A percentile compares a stretch with the other conserved stretches of the same genome.
phyloP scores from a whole-genome alignment of 75 land plant species.

The Pinus albicaulis region DNA sequence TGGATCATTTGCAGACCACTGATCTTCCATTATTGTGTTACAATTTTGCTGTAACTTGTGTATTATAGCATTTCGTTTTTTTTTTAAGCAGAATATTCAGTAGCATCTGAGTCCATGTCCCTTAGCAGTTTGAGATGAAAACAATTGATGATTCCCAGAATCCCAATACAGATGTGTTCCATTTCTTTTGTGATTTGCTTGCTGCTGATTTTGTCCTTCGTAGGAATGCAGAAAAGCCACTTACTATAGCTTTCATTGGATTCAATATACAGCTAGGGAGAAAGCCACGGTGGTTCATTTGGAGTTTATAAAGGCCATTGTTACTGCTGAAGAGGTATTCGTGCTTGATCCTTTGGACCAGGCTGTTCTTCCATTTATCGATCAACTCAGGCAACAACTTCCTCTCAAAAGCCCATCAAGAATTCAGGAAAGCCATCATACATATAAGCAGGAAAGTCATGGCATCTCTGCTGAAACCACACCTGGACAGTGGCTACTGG shows the following conservation, averaged over 20 bases:
- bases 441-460: conserved; percentile 24
- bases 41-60: conserved; percentile 3
- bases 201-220: not conserved
- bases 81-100: not conserved
- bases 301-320: conserved; percentile 91
- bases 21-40: conserved; percentile 16
- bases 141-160: not conserved
- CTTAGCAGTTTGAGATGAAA: not conserved
- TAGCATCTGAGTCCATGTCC: not conserved
- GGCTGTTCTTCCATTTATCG: conserved; percentile 80
- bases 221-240: not conserved
- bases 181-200: not conserved
- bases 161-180: not conserved
- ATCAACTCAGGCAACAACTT: conserved; percentile 74
- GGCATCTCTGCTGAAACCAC: conserved; percentile 11
- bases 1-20: not conserved
- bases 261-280: conserved; percentile 77
- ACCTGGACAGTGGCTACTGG: conserved; percentile 24
- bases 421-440: conserved; percentile 11
- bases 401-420: conserved; percentile 23
- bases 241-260: conserved; percentile 8
- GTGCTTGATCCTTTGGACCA: conserved; percentile 78
- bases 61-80: not conserved
- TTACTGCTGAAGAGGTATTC: conserved; percentile 92
- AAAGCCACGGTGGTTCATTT: conserved; percentile 94